Percentiles rank a stretch among this genome's conserved stretches.
phyloP scores from a whole-genome alignment of 2,329 filamentous ascomycete genomes.

The Aspergillus jensenii region DNA sequence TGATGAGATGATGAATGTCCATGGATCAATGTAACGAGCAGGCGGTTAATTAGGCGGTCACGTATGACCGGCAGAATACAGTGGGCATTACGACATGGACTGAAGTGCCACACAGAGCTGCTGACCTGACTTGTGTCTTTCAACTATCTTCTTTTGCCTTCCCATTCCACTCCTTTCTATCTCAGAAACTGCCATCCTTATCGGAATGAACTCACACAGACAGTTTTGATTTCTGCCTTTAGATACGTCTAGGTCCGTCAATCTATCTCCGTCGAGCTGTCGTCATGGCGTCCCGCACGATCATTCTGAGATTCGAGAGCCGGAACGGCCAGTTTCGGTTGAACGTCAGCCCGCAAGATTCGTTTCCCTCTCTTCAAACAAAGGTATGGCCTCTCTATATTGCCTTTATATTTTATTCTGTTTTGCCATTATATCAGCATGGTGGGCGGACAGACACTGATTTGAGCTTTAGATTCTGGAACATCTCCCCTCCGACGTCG shows the following conservation, averaged over 20 bases:
- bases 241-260: background rate
- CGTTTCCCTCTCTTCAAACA: constrained; percentile 62
- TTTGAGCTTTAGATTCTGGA: constrained; percentile 50
- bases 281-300: constrained; percentile 49
- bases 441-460: constrained; percentile 8
- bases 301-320: constrained; percentile 84
- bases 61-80: background rate
- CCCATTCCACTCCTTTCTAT: background rate
- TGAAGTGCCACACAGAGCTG: background rate
- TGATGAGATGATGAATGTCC: background rate
- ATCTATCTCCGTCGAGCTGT: background rate
- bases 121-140: background rate
- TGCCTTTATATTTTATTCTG: background rate
- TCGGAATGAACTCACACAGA: background rate
- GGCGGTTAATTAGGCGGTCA: background rate
- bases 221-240: background rate
- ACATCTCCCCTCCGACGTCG: constrained; percentile 57
- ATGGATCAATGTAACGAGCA: background rate
- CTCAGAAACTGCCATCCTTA: background rate
- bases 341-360: constrained; percentile 70
- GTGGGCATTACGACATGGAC: constrained; percentile 6
- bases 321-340: constrained; percentile 91
- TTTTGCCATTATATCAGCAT: background rate
- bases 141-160: background rate
- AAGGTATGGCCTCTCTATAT: constrained; percentile 33